Percentiles rank a stretch among this genome's conserved stretches.
These are phyloP conservation scores for Fusarium stilboides DNA, from an alignment of 2,329 filamentous ascomycete genomes.

Conservation along the genomic window DNA sequence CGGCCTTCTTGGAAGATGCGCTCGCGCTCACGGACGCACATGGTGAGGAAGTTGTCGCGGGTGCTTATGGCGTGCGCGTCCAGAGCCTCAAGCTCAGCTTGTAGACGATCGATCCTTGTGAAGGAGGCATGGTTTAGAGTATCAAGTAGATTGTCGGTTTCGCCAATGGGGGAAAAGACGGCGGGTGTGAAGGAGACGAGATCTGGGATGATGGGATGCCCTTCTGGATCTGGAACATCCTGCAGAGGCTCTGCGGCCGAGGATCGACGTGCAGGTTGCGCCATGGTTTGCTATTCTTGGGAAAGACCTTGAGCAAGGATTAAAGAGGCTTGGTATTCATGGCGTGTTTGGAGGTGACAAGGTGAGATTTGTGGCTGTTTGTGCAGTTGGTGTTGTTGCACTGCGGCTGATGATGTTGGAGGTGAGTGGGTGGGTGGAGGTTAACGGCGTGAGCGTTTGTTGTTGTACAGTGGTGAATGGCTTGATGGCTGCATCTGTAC, in stretches of 20 bases:
- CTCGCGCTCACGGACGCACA: conserved; percentile 52
- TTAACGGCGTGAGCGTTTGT: background rate
- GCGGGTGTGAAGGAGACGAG: conserved; percentile 19
- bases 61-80: conserved; percentile 50
- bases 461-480: background rate
- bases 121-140: conserved; percentile 5
- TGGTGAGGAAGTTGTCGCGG: conserved; percentile 51
- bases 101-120: conserved; percentile 39
- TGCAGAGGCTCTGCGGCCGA: background rate
- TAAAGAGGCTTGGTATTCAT: background rate
- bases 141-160: conserved; percentile 15
- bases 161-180: conserved; percentile 55
- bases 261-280: conserved; percentile 20
- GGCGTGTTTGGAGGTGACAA: background rate
- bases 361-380: conserved; percentile 11
- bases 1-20: conserved; percentile 49
- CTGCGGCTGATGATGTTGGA: conserved; percentile 15
- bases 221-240: conserved; percentile 29
- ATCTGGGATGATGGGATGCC: conserved; percentile 26
- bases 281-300: conserved; percentile 19
- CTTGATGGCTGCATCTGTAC: conserved; percentile 12
- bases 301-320: too few relatives aligned
- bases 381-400: conserved; percentile 18
- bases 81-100: conserved; percentile 40
- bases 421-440: conserved; percentile 7